phyloP scores from a whole-genome alignment of 2,329 filamentous ascomycete genomes.

The Fusarium kyushuense region DNA sequence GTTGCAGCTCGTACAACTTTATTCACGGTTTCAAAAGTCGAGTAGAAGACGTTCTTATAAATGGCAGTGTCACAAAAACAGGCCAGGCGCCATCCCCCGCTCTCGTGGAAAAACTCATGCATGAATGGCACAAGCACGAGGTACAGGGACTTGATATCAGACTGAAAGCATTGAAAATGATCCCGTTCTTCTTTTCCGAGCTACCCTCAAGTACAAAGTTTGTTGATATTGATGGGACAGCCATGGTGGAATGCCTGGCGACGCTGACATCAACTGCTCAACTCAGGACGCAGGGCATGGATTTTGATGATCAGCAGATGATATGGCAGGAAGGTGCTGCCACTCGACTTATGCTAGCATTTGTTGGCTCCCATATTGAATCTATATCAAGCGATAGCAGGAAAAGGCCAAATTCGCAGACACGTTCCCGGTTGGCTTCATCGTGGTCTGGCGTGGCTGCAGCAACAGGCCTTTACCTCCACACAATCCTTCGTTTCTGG shows the following conservation, averaged over 20 bases:
- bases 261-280: slow-evolving; percentile 12
- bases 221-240: slow-evolving; percentile 16
- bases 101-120: slow-evolving; percentile 24
- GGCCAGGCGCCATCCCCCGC: neutral
- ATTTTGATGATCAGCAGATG: neutral
- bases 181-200: slow-evolving; percentile 36
- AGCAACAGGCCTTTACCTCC: slow-evolving; percentile 28
- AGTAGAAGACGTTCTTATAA: slow-evolving; percentile 22
- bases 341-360: slow-evolving; percentile 27
- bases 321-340: slow-evolving; percentile 40
- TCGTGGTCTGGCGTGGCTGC: slow-evolving; percentile 35
- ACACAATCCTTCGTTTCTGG: slow-evolving; percentile 28
- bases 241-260: slow-evolving; percentile 15
- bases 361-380: slow-evolving; percentile 32
- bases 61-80: neutral
- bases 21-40: slow-evolving; percentile 43
- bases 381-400: slow-evolving; percentile 1
- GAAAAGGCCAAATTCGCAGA: rapidly evolving
- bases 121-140: slow-evolving; percentile 36
- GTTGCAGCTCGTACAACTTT: slow-evolving; percentile 36
- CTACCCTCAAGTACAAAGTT: slow-evolving; percentile 11
- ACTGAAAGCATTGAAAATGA: slow-evolving; percentile 31
- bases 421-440: neutral
- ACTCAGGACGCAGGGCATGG: neutral
- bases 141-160: slow-evolving; percentile 11